Evolutionary conservation across 495 filamentous ascomycete species (phyloP).

Genomic region (Trichoderma virens): DNA sequence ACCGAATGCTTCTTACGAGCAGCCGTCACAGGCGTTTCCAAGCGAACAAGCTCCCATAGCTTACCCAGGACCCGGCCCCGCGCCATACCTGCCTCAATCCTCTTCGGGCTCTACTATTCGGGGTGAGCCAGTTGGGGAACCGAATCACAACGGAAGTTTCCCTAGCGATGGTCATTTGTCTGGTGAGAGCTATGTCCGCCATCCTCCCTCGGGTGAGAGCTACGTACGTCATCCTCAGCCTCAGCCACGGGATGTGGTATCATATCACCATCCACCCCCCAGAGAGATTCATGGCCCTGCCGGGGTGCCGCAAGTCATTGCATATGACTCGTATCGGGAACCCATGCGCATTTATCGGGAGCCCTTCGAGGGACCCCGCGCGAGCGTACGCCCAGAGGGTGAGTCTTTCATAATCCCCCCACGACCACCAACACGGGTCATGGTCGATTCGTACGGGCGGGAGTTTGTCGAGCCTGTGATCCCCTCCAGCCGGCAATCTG

Average conservation of each 20-base stretch:
- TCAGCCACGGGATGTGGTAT: not conserved
- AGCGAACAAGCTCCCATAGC: not conserved
- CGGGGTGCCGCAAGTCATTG: conserved; percentile 53
- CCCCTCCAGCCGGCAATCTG: conserved; percentile 36
- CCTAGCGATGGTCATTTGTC: conserved; percentile 21
- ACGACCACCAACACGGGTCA: conserved; percentile 48
- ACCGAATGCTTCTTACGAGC: conserved; percentile 11
- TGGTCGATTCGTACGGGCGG: conserved; percentile 64
- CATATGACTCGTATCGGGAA: conserved; percentile 43
- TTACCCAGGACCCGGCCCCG: not conserved
- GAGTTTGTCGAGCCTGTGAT: conserved; percentile 58
- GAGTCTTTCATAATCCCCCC: conserved; percentile 50
- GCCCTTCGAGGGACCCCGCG: conserved; percentile 26
- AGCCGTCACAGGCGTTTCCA: not conserved
- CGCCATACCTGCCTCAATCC: not conserved
- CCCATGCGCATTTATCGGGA: conserved; percentile 52
- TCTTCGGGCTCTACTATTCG: not conserved
- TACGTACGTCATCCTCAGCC: conserved; percentile 14
- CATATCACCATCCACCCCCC: conserved; percentile 26
- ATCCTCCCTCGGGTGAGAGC: conserved; percentile 41
- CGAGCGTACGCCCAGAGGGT: conserved; percentile 36
- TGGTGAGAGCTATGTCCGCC: conserved; percentile 22
- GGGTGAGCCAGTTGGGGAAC: not conserved
- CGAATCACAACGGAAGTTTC: conserved; percentile 18
- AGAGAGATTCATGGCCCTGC: conserved; percentile 28